Conservation (phyloP, 495 filamentous ascomycete species). For the Aspergillus avenaceus region DNA sequence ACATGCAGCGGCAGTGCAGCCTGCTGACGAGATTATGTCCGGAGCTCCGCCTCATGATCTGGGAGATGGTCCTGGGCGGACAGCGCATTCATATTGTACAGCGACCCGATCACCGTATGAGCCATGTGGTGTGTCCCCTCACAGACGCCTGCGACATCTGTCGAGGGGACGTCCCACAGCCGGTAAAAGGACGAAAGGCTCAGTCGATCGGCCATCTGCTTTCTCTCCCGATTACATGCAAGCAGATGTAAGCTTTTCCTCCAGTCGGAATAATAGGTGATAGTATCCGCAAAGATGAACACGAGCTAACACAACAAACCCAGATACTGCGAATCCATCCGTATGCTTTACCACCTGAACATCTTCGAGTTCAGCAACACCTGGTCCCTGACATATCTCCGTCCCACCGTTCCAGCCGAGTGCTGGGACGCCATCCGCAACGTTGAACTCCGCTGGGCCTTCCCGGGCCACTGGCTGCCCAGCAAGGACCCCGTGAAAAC, state of each 20-base stretch:
- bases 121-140: constrained; percentile 33
- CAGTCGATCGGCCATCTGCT: constrained; percentile 8
- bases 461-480: constrained; percentile 44
- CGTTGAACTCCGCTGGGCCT: constrained; percentile 44
- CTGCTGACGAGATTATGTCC: constrained; percentile 38
- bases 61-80: constrained; percentile 35
- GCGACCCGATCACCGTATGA: constrained; percentile 27
- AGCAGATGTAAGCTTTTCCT: constrained; percentile 23
- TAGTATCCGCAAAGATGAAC: too few species aligned
- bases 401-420: constrained; percentile 30
- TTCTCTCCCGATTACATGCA: constrained; percentile 24
- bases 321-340: constrained; percentile 38
- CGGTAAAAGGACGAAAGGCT: constrained; percentile 5
- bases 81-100: constrained; percentile 41
- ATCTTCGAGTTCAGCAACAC: constrained; percentile 46
- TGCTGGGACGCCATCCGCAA: constrained; percentile 31
- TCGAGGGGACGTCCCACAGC: constrained; percentile 23
- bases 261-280: too few species aligned
- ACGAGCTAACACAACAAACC: too few species aligned
- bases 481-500: constrained; percentile 44
- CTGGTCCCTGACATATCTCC: constrained; percentile 43
- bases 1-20: constrained; percentile 25
- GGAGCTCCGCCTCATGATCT: constrained; percentile 45
- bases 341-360: constrained; percentile 36
- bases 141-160: constrained; percentile 35